Base-by-base conservation (phyloP, 345 rosid species). In the Conringia planisiliqua region DNA sequence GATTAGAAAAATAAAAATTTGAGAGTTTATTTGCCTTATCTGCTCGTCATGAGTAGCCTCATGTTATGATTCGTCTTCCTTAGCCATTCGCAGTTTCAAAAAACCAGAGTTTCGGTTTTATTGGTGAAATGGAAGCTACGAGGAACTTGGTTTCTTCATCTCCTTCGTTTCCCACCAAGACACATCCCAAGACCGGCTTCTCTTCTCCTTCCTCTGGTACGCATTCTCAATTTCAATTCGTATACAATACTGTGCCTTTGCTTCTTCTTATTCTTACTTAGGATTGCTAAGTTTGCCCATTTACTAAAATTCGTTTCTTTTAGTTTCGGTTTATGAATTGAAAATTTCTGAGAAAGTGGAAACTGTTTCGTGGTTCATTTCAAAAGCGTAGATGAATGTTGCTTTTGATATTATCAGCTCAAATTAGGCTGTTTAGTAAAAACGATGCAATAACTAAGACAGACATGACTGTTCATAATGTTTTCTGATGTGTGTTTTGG, bases 61-160 rank as follows among this genome's bases (percentile, higher is more conserved):
- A 62, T 75, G 76, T 75, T 65, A 5, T 51, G 42, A 50, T 30
- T 52, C 68, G 14, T 73, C 68, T 42, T 48, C 69, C 54, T 67
- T 75, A 75, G 69, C 63, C 56, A 59, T 66, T 72, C 44, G 6
- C 26, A 3, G 18, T 20, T 68, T 27, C 12, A 29, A 32, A 32
- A 74, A 47, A 0, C 33, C 33, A 67, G 51, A 13, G 18, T 30
- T n/a, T 7, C 33, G 13, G 27, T 27, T 18, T 46, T 2, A 2
- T 42, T 26, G 17, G 39, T 42, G 59, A 39, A 66, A 93, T 93
- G 98, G 98, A 86, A 75, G 86, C 89, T 68, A 84, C 85, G 42
- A 81, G 85, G 78, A 84, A 75, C 71, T 79, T 93, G 64, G 81
- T 93, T 63, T 81, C 87, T 79, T 81, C 96, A 32, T 73, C 96